phyloP scores from a whole-genome alignment of 768 basidiomycete genomes.

The Boletus speciosus region DNA sequence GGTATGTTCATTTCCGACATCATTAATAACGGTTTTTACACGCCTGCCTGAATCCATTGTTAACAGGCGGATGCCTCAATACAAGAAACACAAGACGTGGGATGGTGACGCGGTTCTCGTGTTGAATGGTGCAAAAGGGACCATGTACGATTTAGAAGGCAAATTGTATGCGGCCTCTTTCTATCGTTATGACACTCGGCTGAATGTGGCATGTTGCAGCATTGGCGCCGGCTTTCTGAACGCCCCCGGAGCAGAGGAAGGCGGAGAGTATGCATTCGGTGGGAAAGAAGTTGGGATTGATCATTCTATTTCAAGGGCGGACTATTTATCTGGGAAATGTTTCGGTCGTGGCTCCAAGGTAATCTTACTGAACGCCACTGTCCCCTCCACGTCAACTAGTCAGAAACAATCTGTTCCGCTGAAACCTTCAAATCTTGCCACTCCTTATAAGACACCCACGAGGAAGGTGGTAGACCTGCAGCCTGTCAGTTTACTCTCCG shows the following conservation, averaged over 20 bases:
- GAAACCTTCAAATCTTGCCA: constrained; percentile 25
- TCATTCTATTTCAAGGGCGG: constrained; percentile 46
- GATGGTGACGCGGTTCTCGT: constrained; percentile 77
- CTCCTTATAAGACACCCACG: constrained; percentile 22
- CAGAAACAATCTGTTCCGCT: constrained; percentile 32
- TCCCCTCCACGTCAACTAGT: constrained; percentile 27
- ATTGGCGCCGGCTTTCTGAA: constrained; percentile 51
- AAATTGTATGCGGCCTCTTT: constrained; percentile 47
- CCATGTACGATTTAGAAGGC: constrained; percentile 60
- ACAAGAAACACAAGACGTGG: constrained; percentile 88
- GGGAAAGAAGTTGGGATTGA: constrained; percentile 69
- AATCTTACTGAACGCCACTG: constrained; percentile 9
- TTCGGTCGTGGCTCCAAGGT: constrained; percentile 43
- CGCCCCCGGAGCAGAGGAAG: constrained; percentile 34
- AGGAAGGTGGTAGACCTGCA: constrained; percentile 37
- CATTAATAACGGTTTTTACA: neutral
- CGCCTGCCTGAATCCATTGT: neutral
- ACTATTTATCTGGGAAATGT: constrained; percentile 63
- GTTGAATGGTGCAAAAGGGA: constrained; percentile 43
- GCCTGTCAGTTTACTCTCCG: constrained; percentile 36
- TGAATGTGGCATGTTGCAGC: constrained; percentile 30
- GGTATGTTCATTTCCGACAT: constrained; percentile 38
- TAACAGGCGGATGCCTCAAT: constrained; percentile 61
- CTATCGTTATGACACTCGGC: neutral
- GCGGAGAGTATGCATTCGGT: constrained; percentile 39